Base-by-base conservation (phyloP, 2,329 filamentous ascomycete genomes). In the Fusarium sp. region DNA sequence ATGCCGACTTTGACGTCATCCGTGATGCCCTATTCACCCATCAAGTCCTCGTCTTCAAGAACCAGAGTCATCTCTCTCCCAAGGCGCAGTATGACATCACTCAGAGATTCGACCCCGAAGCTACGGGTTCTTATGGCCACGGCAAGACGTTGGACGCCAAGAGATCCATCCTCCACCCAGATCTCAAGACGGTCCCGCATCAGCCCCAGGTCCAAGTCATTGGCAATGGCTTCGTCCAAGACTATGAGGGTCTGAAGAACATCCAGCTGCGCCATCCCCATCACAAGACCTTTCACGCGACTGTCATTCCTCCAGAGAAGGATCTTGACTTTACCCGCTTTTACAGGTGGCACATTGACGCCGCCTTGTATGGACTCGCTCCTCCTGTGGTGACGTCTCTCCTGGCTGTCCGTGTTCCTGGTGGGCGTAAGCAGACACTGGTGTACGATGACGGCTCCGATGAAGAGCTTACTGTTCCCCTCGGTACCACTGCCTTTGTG, bases 341-440 rank as follows among this genome's bases (percentile, higher is more conserved):
- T 83, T 95, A 93, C 82, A 86, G 93, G 67, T 95, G 93, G 93
- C 93, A 95, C 80, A 94, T 95, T 62, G 93, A 95, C 77, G 93
- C 93, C 5, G 93, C 93, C 2, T 84, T 95, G 7, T 95, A 95
- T 79, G 92, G 89, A 20, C 87, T 94, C 8, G 89, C 93, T n/a
- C 92, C 93, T 4, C 92, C 93, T 2, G 87, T 91, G 29, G 93
- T 91, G 5, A 95, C 93, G 0, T 91, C 91, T 1, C 86, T 95
- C 27, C 86, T 95, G 65, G 93, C 93, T 0, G 92, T 94, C n/a
- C 86, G 87, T 42, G 92, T 95, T 0, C 93, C 93, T 0, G 85
- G 87, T 22, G 92, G 91, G 8, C 86, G 91, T 35, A 85, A 85
- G 16, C 92, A 94, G 79, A 92, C 86, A 2, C 85, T 93, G 27